Evolutionary conservation across 345 rosid species (phyloP).

Genomic region (Salix arbutifolia): DNA sequence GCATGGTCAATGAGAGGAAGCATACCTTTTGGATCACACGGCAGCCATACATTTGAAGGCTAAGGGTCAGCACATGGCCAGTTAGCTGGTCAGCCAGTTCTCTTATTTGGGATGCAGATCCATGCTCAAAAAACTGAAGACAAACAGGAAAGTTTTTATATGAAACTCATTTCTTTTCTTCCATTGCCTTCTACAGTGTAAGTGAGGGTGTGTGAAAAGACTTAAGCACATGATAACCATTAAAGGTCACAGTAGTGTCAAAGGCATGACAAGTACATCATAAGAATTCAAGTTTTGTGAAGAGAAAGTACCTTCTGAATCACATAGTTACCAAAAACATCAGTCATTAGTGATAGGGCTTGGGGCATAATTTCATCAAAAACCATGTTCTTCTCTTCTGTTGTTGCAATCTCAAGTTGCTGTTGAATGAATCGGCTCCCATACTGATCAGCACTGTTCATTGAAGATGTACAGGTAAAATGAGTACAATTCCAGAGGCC

Average conservation of each 20-base stretch:
- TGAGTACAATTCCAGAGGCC: neutral
- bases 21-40: slow-evolving; percentile 94
- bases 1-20: neutral
- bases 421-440: slow-evolving; percentile 97
- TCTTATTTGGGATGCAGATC: slow-evolving; percentile 73
- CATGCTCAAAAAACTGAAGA: slow-evolving; percentile 93
- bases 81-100: slow-evolving; percentile 77
- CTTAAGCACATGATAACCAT: slow-evolving; percentile 9
- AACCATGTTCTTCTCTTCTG: slow-evolving; percentile 84
- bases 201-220: neutral
- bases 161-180: neutral
- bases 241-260: neutral
- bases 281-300: neutral
- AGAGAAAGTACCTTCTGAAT: slow-evolving; percentile 69
- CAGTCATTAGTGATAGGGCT: slow-evolving; percentile 81
- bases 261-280: neutral
- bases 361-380: slow-evolving; percentile 85
- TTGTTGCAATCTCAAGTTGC: slow-evolving; percentile 85
- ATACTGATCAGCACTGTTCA: slow-evolving; percentile 80
- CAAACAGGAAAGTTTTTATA: neutral
- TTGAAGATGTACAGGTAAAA: slow-evolving; percentile 1
- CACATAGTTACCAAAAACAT: slow-evolving; percentile 94
- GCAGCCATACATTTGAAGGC: slow-evolving; percentile 98
- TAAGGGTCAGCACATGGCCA: slow-evolving; percentile 76
- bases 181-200: neutral